Evolutionary conservation across 2,329 filamentous ascomycete genomes (phyloP), one percentile per base, ranked within the genome.

Genomic region (Aureobasidium sp.): DNA sequence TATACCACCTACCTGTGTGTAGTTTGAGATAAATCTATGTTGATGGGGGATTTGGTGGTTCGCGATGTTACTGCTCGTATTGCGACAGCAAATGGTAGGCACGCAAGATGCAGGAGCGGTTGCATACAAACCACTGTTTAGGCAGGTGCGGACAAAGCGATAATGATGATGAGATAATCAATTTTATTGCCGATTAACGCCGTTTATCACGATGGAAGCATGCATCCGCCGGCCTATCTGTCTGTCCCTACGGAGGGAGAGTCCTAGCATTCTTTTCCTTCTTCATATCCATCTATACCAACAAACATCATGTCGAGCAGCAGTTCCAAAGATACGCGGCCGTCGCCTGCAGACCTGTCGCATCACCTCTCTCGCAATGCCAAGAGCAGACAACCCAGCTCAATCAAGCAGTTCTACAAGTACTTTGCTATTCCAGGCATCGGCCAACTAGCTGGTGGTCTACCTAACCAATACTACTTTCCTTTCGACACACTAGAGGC

Each of bases 401-500:
- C 78, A 47, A 82, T 96, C 72, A 96, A 96, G 78, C 71, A 81
- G 41, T 90, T 92, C 73, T 96, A 96, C 79, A 91, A 90, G 74
- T 96, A 90, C 76, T 94, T 94, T 68, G 65, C 68, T 10, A 84
- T 85, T 58, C 83, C 84, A 0, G 82, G 82, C 39, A 84, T 86
- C 66, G 81, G 79, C 16, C 85, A 86, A 68, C 72, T 86, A 41
- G 83, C 84, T 11, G 83, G 83, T 69, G 83, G 83, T 63, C 83
- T 96, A 27, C 92, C 92, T 16, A 87, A 94, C 73, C 80, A 87
- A 42, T 82, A 83, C 62, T 90, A 90, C 76, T 97, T 97, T 70
- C 92, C 92, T 9, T 96, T 89, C 74, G 91, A 97, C 69, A 94
- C 91, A 0, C 84, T 97, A 65, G 90, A 96, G 75, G 90, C 91